Conservation (phyloP, 2,329 filamentous ascomycete species). For the Stemphylium lycopersici region DNA sequence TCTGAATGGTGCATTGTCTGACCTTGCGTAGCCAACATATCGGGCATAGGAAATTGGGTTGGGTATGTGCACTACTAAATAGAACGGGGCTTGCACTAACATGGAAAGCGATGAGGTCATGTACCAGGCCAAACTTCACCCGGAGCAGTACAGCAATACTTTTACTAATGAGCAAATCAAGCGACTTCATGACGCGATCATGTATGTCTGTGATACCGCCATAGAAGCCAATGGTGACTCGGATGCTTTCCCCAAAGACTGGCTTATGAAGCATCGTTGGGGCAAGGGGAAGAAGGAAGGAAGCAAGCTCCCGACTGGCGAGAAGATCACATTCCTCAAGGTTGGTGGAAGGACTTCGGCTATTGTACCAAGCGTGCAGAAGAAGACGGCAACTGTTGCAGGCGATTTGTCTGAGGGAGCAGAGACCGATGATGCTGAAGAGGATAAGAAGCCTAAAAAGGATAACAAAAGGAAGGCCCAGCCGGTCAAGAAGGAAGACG, state of each 20-base stretch:
- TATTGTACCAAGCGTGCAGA: conserved; percentile 83
- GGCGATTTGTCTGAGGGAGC: conserved; percentile 56
- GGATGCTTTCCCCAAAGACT: conserved; percentile 81
- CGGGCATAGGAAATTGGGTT: conserved; percentile 97
- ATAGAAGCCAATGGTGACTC: conserved; percentile 82
- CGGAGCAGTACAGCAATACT: conserved; percentile 89
- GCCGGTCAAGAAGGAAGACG: conserved; percentile 29
- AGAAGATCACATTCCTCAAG: conserved; percentile 83
- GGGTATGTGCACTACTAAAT: conserved; percentile 56
- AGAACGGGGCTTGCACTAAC: neutral
- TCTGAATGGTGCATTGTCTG: neutral
- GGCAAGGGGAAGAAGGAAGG: conserved; percentile 80
- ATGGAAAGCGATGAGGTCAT: conserved; percentile 75
- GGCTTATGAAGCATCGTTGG: conserved; percentile 88
- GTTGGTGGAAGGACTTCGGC: conserved; percentile 93
- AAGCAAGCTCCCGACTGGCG: conserved; percentile 77
- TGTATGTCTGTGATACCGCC: conserved; percentile 79
- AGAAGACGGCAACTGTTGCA: conserved; percentile 71
- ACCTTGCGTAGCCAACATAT: conserved; percentile 66
- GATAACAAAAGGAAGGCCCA: conserved; percentile 45
- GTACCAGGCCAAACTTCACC: conserved; percentile 86
- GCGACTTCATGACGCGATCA: conserved; percentile 72
- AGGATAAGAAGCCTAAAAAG: conserved; percentile 38
- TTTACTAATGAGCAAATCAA: conserved; percentile 74
- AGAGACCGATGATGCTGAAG: conserved; percentile 29